Evolutionary conservation across 2,329 filamentous ascomycete genomes (phyloP), one percentile per base, ranked within the genome.

Genomic region (Ploettnerulaceae sp.): DNA sequence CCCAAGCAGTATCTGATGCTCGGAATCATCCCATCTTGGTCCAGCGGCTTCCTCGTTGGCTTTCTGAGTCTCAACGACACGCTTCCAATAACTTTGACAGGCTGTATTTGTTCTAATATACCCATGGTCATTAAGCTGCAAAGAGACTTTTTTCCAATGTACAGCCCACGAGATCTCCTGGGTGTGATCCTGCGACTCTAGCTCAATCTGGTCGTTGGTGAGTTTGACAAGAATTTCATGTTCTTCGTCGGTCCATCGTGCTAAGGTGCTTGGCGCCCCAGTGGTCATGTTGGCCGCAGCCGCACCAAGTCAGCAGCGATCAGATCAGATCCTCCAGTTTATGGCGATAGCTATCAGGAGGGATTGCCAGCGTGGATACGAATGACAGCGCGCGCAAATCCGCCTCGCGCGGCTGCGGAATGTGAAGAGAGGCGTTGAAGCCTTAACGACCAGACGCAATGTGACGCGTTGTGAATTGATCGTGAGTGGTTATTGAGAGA

Each of bases 201-300:
- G 29, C 29, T 46, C 45, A 12, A 52, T 47, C 29, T 52, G 49
- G 6, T 48, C 40, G 22, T 52, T 46, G 14, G 49, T 48, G 21
- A 43, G 21, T 9, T 39, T 31, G 9, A 48, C 45, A 22, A 52
- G 44, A 9, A 52, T 43, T 14, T 51, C 28, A 21, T 45, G 45
- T 15, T 51, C 49, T 22, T 48, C 45, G 21, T 51, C 45, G 26
- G 29, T 45, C 49, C 49, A 51, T 15, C 48, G 41, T 18, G 44
- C 32, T 20, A 37, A 32, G 25, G 33, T 37, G 17, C n/a, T n/a
- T n/a, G n/a, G n/a, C n/a, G n/a, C n/a, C n/a, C n/a, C n/a, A n/a
- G n/a, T n/a, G n/a, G n/a, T n/a, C n/a, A n/a, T n/a, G n/a, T n/a
- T n/a, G n/a, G n/a, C n/a, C n/a, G n/a, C n/a, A n/a, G n/a, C n/a